These are phyloP conservation scores for Corchorus capsularis DNA, from an alignment of 345 rosid genomes.

Conservation along the genomic window DNA sequence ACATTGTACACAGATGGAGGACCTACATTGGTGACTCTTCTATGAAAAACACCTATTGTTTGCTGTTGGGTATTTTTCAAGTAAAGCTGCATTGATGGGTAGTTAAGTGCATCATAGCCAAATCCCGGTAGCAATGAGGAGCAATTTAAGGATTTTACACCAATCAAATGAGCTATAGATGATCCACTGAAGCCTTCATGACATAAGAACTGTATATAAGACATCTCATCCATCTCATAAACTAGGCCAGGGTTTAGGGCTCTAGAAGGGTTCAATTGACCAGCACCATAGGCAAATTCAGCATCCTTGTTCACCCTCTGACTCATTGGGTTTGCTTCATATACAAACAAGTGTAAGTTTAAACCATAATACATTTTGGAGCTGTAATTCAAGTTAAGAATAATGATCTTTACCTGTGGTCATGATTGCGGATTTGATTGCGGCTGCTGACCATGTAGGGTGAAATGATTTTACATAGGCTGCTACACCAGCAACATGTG, in stretches of 20 bases:
- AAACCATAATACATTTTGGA: conserved; percentile 9
- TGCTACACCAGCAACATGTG: conserved; percentile 84
- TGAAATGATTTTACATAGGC: conserved; percentile 94
- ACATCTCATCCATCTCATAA: conserved; percentile 70
- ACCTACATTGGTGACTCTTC: conserved; percentile 85
- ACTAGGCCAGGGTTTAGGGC: conserved; percentile 73
- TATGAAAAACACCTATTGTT: conserved; percentile 47
- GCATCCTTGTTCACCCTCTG: conserved; percentile 50
- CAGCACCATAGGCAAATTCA: conserved; percentile 83
- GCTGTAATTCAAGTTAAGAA: background rate
- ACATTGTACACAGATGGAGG: conserved; percentile 55
- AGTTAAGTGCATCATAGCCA: conserved; percentile 78
- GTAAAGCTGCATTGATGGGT: conserved; percentile 77
- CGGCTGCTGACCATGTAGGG: conserved; percentile 76
- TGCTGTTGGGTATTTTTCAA: conserved; percentile 30
- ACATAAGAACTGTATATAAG: conserved; percentile 82
- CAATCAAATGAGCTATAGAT: conserved; percentile 49
- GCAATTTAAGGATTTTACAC: conserved; percentile 60
- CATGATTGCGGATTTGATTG: conserved; percentile 86
- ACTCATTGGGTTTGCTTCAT: conserved; percentile 71
- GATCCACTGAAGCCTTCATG: conserved; percentile 71
- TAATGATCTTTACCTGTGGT: conserved; percentile 62
- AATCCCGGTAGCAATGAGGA: conserved; percentile 66
- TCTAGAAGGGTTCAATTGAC: conserved; percentile 68
- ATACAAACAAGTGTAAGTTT: background rate